Conservation (phyloP, 2,329 filamentous ascomycete genomes). For the Diaporthe velutina region DNA sequence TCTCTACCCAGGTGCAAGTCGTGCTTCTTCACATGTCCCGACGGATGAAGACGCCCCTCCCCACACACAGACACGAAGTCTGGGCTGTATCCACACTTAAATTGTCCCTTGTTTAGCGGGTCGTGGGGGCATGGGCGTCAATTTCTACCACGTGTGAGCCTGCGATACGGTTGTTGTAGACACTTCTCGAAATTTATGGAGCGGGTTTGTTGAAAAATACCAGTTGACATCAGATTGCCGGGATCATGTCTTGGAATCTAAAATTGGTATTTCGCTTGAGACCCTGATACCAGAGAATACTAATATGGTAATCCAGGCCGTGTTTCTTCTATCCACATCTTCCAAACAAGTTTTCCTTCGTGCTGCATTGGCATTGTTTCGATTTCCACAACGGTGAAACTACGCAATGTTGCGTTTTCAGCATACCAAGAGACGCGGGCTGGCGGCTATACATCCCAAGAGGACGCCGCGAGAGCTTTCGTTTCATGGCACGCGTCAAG, state of each 20-base stretch:
- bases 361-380: background rate
- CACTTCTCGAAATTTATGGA: background rate
- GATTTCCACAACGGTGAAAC: background rate
- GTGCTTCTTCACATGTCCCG: background rate
- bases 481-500: background rate
- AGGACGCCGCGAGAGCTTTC: background rate
- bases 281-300: background rate
- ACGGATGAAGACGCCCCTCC: background rate
- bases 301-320: background rate
- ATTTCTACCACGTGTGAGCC: background rate
- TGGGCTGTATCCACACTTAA: background rate
- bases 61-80: slow-evolving; percentile 2
- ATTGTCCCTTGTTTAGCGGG: background rate
- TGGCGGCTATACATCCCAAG: background rate
- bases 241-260: background rate
- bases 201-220: no score
- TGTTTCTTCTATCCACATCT: background rate
- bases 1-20: background rate
- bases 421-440: background rate
- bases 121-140: background rate
- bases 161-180: background rate
- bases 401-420: background rate
- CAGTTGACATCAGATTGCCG: background rate
- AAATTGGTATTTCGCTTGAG: background rate
- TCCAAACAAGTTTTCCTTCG: background rate